Evolutionary conservation across 768 basidiomycete genomes (phyloP).

Genomic region (Trametes coccinea): DNA sequence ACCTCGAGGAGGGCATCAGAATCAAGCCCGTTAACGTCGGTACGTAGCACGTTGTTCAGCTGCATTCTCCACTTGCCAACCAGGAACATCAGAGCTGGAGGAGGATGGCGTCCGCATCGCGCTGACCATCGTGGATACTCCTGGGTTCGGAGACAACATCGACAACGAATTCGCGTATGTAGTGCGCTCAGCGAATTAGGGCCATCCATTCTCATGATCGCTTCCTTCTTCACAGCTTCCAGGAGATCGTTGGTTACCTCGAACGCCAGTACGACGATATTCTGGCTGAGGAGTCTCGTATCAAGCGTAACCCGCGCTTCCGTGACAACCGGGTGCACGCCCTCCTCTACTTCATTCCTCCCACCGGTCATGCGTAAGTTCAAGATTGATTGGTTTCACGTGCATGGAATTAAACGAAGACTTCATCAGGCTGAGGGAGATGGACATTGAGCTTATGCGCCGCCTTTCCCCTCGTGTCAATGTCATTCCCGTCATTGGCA

Average conservation of each 20-base stretch:
- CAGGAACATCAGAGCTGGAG: constrained; percentile 72
- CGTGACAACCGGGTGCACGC: constrained; percentile 97
- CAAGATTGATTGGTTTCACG: neutral
- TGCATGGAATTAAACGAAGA: constrained; percentile 3
- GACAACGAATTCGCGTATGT: constrained; percentile 97
- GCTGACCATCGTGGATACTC: constrained; percentile 97
- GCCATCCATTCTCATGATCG: neutral
- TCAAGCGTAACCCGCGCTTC: constrained; percentile 99
- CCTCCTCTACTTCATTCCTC: constrained; percentile 96
- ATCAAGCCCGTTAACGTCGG: constrained; percentile 96
- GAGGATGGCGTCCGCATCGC: constrained; percentile 99
- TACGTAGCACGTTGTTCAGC: constrained; percentile 38
- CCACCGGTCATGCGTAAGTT: constrained; percentile 94
- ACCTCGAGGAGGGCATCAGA: constrained; percentile 90
- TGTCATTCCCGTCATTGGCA: constrained; percentile 97
- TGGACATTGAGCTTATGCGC: constrained; percentile 99
- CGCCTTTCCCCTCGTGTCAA: constrained; percentile 97
- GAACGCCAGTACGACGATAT: constrained; percentile 99
- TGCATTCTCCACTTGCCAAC: neutral
- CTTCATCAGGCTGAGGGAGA: constrained; percentile 79
- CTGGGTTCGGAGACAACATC: constrained; percentile 98
- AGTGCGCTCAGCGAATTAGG: neutral
- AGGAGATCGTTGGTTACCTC: constrained; percentile 94
- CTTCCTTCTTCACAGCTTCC: constrained; percentile 61
- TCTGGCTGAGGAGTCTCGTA: constrained; percentile 95